These are phyloP conservation scores for Juncus effusus DNA, from an alignment of 176 grass and related monocot genomes.

Conservation along the genomic window DNA sequence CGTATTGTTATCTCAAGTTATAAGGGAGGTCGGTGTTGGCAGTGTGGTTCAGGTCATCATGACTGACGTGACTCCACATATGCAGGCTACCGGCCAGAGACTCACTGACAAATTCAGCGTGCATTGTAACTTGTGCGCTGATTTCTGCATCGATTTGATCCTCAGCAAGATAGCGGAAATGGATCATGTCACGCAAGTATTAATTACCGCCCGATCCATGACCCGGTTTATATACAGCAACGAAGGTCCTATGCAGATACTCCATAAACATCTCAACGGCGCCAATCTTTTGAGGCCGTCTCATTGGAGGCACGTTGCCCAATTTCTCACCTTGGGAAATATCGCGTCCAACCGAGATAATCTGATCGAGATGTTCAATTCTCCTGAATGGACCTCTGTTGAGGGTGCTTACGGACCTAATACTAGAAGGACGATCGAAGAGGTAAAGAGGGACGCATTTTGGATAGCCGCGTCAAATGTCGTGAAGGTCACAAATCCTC, in stretches of 20 bases:
- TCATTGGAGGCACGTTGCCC: constrained; percentile 43
- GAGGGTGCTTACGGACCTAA: constrained; percentile 35
- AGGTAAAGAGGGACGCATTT: constrained; percentile 43
- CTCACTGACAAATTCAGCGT: constrained; percentile 44
- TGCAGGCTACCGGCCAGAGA: constrained; percentile 58
- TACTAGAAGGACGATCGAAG: constrained; percentile 30
- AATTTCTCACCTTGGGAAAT: constrained; percentile 55
- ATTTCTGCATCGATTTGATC: constrained; percentile 69
- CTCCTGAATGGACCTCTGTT: constrained; percentile 37
- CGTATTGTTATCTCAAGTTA: constrained; percentile 35
- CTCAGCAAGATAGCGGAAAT: constrained; percentile 57
- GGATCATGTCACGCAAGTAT: constrained; percentile 42
- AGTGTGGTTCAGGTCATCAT: constrained; percentile 72
- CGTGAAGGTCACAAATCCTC: constrained; percentile 58
- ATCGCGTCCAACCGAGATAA: constrained; percentile 46
- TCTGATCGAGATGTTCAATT: constrained; percentile 52
- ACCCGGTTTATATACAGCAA: constrained; percentile 60
- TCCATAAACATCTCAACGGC: constrained; percentile 28
- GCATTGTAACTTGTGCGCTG: constrained; percentile 58
- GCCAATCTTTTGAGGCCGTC: constrained; percentile 49
- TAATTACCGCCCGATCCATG: constrained; percentile 51
- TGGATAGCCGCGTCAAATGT: constrained; percentile 56
- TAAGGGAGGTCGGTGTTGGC: constrained; percentile 53
- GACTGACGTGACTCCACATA: constrained; percentile 48
- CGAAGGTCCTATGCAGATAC: constrained; percentile 38